Base-by-base conservation (phyloP, 1,284 basidiomycete genomes). In the Puccinia hordei region DNA sequence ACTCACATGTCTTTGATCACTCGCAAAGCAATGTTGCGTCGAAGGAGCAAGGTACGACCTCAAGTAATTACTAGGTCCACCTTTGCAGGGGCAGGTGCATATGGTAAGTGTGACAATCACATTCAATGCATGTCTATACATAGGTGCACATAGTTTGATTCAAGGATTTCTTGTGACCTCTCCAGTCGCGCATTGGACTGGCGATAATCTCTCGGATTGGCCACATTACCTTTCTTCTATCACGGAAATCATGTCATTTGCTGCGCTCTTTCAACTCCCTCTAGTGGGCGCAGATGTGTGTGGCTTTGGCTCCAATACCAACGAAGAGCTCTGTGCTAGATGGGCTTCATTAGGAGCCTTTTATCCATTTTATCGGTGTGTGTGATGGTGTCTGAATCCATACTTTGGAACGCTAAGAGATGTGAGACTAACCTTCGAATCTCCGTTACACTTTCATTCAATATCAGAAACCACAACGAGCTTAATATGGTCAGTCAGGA, bases 311-410 rank as follows among this genome's bases (percentile, higher is more conserved):
- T 89, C 84, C 9, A 87, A 91, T 83, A 90, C 90, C 5, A 91
- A 90, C 0, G 90, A 90, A 84, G 88, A 86, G 1, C 85, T 91
- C 0, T 91, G 90, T 82, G 89, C 90, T 27, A 89, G 92, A 30
- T 93, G 92, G 92, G 90, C 89, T 0, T 90, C 87, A 87, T 87
- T 93, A 15, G 88, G 90, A 0, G 92, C 92, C 0, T 91, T 91
- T 85, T 90, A 90, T 85, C 90, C 90, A 0, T 91, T 91, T 86
- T 91, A 90, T 89, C 87, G 90, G 59, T 61, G 15, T 2, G 55
- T 41, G 2, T 33, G 4, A 55, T 55, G 6, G 38, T 12, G 38
- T 4, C 6, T 27, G n/a, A 49, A 13, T 44, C 15, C 22, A 44
- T 24, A 89, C 91, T 82, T 66, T 35, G 8, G n/a, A 35, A 2